phyloP scores from a whole-genome alignment of 768 basidiomycete genomes.

The Tulasnella sp. region DNA sequence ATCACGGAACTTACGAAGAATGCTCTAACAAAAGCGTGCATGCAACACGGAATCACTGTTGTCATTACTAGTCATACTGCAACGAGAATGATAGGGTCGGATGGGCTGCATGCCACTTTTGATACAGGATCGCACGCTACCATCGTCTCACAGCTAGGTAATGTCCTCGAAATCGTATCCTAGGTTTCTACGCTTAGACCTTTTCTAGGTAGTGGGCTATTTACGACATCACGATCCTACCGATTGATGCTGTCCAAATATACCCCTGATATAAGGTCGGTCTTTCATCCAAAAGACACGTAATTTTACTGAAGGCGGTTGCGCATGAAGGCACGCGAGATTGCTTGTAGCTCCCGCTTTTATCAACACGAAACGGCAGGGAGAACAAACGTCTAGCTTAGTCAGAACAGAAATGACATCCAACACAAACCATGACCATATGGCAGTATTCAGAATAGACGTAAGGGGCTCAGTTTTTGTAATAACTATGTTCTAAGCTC shows the following conservation, averaged over 20 bases:
- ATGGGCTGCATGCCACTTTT: neutral
- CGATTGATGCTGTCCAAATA: conserved; percentile 6
- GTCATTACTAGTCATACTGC: conserved; percentile 10
- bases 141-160: conserved; percentile 3
- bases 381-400: neutral
- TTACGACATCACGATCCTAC: conserved; percentile 8
- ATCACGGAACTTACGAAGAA: neutral
- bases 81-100: conserved; percentile 3
- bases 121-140: neutral
- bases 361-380: neutral
- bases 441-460: conserved; percentile 9
- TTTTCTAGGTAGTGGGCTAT: neutral
- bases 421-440: neutral
- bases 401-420: neutral
- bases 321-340: neutral
- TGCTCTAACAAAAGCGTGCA: conserved; percentile 3
- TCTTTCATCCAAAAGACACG: neutral
- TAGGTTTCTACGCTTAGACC: neutral
- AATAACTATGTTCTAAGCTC: too few species aligned
- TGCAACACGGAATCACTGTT: conserved; percentile 9
- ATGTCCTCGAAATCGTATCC: neutral
- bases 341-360: conserved; percentile 3
- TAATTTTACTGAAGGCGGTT: neutral
- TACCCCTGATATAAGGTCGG: neutral
- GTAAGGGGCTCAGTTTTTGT: too few species aligned